Evolutionary conservation across 164 flowering plant species (phyloP), one percentile per base, ranked within the genome.

Genomic region (Santalum album): DNA sequence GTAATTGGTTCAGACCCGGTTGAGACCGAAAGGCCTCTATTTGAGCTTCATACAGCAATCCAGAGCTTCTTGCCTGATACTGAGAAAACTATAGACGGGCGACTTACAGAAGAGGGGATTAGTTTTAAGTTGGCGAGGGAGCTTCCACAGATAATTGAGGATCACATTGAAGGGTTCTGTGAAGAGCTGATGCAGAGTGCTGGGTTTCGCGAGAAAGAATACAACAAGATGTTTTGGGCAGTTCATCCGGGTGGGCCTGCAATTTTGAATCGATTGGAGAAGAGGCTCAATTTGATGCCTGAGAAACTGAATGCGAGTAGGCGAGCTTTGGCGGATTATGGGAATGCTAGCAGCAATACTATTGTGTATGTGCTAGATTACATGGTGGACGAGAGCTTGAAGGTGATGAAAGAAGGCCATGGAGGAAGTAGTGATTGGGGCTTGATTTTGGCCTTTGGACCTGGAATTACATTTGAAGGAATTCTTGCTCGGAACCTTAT

Each of bases 161-260:
- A 91, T 26, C 58, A 86, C 56, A 70, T 91, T 6, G 84, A 84
- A 52, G 81, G 60, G 1, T 88, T 91, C 62, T 84, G 96, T 47
- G 62, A 22, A 2, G 76, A 76, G 69, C 47, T 91, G 54, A 78
- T 84, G 79, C 51, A 38, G 15, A 48, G 16, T 40, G 63, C 43
- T 49, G 90, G 89, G 25, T 60, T 64, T 15, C 19, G 38, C 12
- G 62, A 53, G 3, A 55, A 67, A 32, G 80, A 78, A 7, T 88
- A 86, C 49, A 83, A 91, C 67, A 70, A 76, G 58, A 56, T 88
- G 68, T 91, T 91, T 53, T 91, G 96, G 98, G 98, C 96, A 0
- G 96, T 91, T 39, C 98, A 91, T 69, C 96, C 98, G 0, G 95
- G 96, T 0, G 90, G 96, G 2, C 96, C 95, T 2, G 98, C 95